Conservation (phyloP, 2,329 filamentous ascomycete species). For the Lasiodiplodia theobromae region DNA sequence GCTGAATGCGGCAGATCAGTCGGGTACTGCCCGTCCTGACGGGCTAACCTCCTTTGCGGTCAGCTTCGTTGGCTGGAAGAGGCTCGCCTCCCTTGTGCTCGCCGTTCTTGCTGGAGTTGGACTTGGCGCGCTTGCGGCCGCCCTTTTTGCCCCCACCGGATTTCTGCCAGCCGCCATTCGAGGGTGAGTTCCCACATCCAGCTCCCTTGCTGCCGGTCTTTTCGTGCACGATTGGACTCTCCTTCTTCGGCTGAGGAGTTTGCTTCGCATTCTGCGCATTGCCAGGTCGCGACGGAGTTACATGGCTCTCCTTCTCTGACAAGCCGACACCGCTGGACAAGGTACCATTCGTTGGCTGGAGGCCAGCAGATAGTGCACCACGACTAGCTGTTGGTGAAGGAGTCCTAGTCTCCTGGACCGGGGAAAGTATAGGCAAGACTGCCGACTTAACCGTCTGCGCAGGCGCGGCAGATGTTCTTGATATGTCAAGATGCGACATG, state of each 20-base stretch:
- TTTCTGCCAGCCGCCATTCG: conserved; percentile 26
- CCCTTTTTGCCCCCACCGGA: conserved; percentile 34
- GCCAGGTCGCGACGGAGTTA: background rate
- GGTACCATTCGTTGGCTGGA: conserved; percentile 35
- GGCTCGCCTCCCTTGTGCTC: conserved; percentile 45
- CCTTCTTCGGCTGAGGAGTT: conserved; percentile 30
- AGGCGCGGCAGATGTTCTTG: conserved; percentile 54
- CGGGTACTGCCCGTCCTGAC: too few species aligned
- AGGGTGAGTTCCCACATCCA: conserved; percentile 1
- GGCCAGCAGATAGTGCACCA: conserved; percentile 50
- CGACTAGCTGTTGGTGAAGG: conserved; percentile 71
- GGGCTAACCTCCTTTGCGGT: conserved; percentile 54
- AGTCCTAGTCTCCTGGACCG: conserved; percentile 75
- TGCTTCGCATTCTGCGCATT: conserved; percentile 8
- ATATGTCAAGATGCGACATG: conserved; percentile 42
- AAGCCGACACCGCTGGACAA: background rate
- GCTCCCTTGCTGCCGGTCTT: conserved; percentile 32
- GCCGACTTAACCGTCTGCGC: conserved; percentile 48
- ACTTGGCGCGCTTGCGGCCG: conserved; percentile 45
- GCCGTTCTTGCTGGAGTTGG: conserved; percentile 38
- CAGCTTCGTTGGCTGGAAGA: conserved; percentile 52
- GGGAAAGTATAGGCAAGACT: conserved; percentile 68
- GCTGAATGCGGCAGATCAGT: background rate
- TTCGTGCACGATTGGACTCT: conserved; percentile 36
- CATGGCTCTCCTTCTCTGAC: background rate